These are phyloP conservation scores for Sophora flavescens DNA, from an alignment of 306 rosid species.

Conservation along the genomic window DNA sequence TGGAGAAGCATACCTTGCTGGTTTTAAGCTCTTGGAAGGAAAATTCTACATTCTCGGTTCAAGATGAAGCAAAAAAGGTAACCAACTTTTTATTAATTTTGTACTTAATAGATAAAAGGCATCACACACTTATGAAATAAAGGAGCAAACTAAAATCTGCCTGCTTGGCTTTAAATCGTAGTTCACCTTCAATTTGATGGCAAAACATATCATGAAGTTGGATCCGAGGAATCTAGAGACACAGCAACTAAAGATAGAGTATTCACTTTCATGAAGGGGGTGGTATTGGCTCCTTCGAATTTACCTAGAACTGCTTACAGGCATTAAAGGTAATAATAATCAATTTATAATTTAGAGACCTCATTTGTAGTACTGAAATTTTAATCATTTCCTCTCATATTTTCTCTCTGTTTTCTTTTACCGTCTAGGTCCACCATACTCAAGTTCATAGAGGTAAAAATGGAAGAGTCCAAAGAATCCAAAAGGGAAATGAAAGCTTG, in stretches of 20 bases:
- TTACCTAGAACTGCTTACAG: conserved; percentile 90
- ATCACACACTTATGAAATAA: background rate
- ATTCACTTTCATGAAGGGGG: conserved; percentile 93
- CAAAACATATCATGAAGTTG: conserved; percentile 87
- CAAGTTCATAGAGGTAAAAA: conserved; percentile 82
- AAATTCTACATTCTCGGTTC: conserved; percentile 74
- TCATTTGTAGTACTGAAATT: background rate
- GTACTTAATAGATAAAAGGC: background rate
- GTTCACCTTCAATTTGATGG: conserved; percentile 96
- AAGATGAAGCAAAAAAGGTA: conserved; percentile 90
- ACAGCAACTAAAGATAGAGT: conserved; percentile 79
- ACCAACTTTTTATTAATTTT: background rate
- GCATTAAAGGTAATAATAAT: conserved; percentile 66
- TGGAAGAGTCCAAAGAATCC: conserved; percentile 59
- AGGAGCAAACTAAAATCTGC: background rate
- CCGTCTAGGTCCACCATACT: conserved; percentile 72
- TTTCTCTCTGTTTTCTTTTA: no score
- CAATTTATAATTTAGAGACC: background rate
- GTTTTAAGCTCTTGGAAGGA: conserved; percentile 68
- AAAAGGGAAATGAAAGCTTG: conserved; percentile 52
- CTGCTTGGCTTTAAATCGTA: conserved; percentile 45
- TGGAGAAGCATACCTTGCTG: no score
- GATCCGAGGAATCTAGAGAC: conserved; percentile 87
- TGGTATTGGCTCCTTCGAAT: conserved; percentile 81
- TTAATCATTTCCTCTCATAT: background rate